Conservation (phyloP, 2,329 filamentous ascomycete species). For the Paecilomyces variotii region DNA sequence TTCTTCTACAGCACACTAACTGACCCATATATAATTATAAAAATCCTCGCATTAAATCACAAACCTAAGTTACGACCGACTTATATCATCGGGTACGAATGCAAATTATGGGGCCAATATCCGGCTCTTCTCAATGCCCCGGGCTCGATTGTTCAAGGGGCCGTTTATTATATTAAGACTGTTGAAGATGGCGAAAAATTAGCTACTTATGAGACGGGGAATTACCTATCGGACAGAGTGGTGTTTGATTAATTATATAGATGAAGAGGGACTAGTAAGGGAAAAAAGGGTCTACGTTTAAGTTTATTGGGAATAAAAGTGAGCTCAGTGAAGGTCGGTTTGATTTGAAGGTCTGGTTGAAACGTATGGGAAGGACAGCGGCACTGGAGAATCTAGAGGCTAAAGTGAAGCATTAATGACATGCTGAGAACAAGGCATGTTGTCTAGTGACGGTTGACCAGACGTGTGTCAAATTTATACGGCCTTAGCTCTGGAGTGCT, state of each 20-base stretch:
- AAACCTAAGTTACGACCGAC: constrained; percentile 13
- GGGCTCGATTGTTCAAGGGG: constrained; percentile 12
- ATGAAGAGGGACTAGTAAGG: constrained; percentile 2
- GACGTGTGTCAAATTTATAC: too few relatives aligned
- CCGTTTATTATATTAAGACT: constrained; percentile 15
- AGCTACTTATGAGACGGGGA: constrained; percentile 15
- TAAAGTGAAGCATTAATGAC: background rate
- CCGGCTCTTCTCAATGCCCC: constrained; percentile 15
- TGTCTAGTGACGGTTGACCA: too few relatives aligned
- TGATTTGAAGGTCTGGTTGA: background rate
- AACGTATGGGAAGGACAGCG: background rate
- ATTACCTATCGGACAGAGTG: constrained; percentile 6
- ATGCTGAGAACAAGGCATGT: too few relatives aligned
- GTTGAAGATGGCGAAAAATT: constrained; percentile 12
- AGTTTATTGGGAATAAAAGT: background rate
- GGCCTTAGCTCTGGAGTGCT: too few relatives aligned
- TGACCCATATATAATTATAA: constrained; percentile 18
- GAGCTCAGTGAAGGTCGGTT: background rate
- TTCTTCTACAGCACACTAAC: constrained; percentile 33
- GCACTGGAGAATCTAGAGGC: background rate
- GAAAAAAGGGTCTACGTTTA: background rate
- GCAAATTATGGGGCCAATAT: constrained; percentile 23
- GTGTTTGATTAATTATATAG: constrained; percentile 12
- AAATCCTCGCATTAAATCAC: constrained; percentile 14
- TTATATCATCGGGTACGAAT: constrained; percentile 15